Evolutionary conservation across 2,329 filamentous ascomycete species (phyloP), one percentile per base, ranked within the genome.

Genomic region (Cryphonectria parasitica): DNA sequence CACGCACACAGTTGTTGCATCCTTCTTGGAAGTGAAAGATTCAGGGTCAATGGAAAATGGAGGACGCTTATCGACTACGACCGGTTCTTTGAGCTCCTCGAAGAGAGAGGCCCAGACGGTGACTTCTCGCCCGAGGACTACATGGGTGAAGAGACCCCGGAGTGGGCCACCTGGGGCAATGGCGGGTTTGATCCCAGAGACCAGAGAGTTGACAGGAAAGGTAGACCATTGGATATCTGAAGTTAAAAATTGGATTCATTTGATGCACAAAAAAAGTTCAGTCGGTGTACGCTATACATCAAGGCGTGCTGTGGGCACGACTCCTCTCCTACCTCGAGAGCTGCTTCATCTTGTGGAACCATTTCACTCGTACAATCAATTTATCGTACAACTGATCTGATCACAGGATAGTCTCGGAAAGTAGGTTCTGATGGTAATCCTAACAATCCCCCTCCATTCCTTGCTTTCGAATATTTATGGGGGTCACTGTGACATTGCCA

Each of bases 1-100:
- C 95, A 98, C 78, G 93, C 93, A 1, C 95, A 98, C 82, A 96
- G 92, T 78, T 98, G 96, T 83, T 98, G 95, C 79, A 90, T 97
- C 31, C 83, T 98, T 67, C 86, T 98, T 54, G 95, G 94, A 0
- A 95, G 92, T 76, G 90, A 91, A 69, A 84, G 94, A 11, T 99
- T 98, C 84, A 84, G 85, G 69, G 88, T 90, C 58, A 84, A 92
- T 65, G 93, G 90, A 5, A 92, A 89, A 78, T 98, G 95, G 95
- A 93, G 96, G 78, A 97, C 95, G 1, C 83, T 92, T 65, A 98
- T 99, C 76, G 92, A 98, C 79, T 98, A 98, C 79, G 87, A 92
- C 69, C 88, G 86, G 71, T 98, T 98, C 85, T 98, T 98, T 79
- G 85, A 93, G 74, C 86, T 96, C 72, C 85, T 97, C 13, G 93